Evolutionary conservation across 805 yeast species (phyloP).

Genomic region (Candida anglica): DNA sequence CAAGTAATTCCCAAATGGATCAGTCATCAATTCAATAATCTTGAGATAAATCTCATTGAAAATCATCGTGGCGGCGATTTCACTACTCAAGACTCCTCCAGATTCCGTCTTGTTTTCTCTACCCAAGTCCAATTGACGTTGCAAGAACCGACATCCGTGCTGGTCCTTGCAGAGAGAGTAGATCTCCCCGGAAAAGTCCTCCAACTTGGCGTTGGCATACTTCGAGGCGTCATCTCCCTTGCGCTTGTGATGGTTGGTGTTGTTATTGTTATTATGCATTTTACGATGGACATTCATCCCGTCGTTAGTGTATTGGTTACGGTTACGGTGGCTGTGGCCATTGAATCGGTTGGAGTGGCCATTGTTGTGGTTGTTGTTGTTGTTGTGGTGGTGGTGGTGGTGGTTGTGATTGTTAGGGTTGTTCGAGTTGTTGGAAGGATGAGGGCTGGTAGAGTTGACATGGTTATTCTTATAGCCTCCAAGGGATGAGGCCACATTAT

Average conservation of each 20-base stretch:
- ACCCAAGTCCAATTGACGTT: constrained; percentile 72
- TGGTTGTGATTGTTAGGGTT: background rate
- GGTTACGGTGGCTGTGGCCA: constrained; percentile 4
- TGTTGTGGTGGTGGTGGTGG: constrained; percentile 6
- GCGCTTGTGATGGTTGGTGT: no score
- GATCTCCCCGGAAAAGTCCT: constrained; percentile 69
- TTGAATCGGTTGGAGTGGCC: no score
- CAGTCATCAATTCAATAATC: constrained; percentile 85
- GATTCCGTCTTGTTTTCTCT: constrained; percentile 19
- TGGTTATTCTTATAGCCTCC: background rate
- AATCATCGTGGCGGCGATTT: constrained; percentile 66
- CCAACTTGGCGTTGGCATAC: constrained; percentile 62
- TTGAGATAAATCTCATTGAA: constrained; percentile 76
- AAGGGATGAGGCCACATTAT: no score
- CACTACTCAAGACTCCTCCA: constrained; percentile 12
- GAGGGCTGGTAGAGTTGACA: background rate
- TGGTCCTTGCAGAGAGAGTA: constrained; percentile 88
- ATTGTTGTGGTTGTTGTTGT: constrained; percentile 5
- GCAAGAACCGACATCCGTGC: constrained; percentile 93
- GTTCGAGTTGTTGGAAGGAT: background rate
- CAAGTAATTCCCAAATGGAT: constrained; percentile 96
- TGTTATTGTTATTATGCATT: constrained; percentile 25
- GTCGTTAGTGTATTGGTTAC: constrained; percentile 10
- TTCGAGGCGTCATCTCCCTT: constrained; percentile 68
- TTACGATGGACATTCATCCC: constrained; percentile 42